Evolutionary conservation across 2,329 filamentous ascomycete genomes (phyloP).

Genomic region (Arthroderma sp.): DNA sequence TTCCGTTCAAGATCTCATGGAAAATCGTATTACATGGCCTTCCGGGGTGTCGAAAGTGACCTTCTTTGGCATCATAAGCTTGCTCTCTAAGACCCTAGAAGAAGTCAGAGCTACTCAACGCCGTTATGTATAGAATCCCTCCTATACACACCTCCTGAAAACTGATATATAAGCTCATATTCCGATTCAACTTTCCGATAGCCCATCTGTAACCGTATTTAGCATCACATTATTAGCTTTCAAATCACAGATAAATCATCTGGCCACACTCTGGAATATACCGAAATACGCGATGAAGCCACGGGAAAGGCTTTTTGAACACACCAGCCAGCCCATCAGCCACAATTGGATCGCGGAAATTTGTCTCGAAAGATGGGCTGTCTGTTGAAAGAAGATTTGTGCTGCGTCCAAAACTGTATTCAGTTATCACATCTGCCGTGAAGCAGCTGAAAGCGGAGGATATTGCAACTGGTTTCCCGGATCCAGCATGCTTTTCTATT

Average conservation of each 20-base stretch:
- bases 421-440: slow-evolving; percentile 34
- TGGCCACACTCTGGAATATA: too few relatives aligned
- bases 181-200: too few relatives aligned
- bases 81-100: not conserved
- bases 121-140: too few relatives aligned
- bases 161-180: too few relatives aligned
- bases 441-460: slow-evolving; percentile 9
- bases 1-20: slow-evolving; percentile 18
- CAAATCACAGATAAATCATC: too few relatives aligned
- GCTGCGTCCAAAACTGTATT: slow-evolving; percentile 22
- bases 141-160: too few relatives aligned
- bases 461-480: slow-evolving; percentile 6
- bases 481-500: slow-evolving; percentile 1
- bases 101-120: too few relatives aligned
- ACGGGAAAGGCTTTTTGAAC: too few relatives aligned
- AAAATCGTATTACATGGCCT: slow-evolving; percentile 16
- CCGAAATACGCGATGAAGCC: too few relatives aligned
- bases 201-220: too few relatives aligned
- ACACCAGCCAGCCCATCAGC: not conserved
- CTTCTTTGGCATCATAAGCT: not conserved
- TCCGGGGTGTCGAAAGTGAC: not conserved
- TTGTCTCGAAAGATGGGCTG: slow-evolving; percentile 18
- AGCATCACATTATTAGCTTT: too few relatives aligned
- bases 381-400: slow-evolving; percentile 18
- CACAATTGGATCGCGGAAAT: slow-evolving; percentile 6